Base-by-base conservation (phyloP, 2,329 filamentous ascomycete genomes). In the Chaetomiaceae sp. region DNA sequence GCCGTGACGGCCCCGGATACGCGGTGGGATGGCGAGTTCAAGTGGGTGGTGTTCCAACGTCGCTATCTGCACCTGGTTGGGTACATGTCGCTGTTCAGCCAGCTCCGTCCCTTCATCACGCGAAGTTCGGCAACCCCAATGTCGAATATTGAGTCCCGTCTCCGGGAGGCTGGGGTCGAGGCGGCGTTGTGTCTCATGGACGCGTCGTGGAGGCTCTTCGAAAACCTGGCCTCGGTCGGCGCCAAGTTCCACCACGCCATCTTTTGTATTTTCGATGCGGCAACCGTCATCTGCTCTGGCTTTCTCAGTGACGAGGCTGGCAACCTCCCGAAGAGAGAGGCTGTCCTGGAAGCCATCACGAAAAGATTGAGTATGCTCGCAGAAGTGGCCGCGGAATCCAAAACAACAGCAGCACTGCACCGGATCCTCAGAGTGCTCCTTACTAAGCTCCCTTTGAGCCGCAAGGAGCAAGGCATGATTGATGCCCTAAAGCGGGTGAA, bases 181-280 rank as follows among this genome's bases (percentile, higher is more conserved):
- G 59, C 63, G 6, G 61, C 58, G 1, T 43, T 64, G 17, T 57
- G 51, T 9, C 40, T 64, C 42, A 62, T 63, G 58, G 54, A 61
- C 37, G 54, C 55, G 42, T 62, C 59, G 42, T 66, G 53, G 61
- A 61, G 17, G 31, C 63, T 59, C 22, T 66, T 66, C 40, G 62
- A 65, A 9, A 59, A 55, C 31, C 29, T 66, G 9, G 54, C 53
- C 7, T 63, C 63, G 36, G 52, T 47, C 3, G 61, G 61, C 11
- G 59, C 62, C 44, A 66, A 63, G 47, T 67, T 64, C 51, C 64
- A 65, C 44, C 66, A 64, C 51, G 59, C 62, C 39, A 59, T 66
- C 48, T 66, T 67, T 51, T 67, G 65, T 59, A 63, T 67, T 34
- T 67, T 67, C 44, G 64, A 67, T 46, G 60, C 64, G 22, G 54